phyloP scores from a whole-genome alignment of 805 yeast genomes.

The Limtongia smithiae region DNA sequence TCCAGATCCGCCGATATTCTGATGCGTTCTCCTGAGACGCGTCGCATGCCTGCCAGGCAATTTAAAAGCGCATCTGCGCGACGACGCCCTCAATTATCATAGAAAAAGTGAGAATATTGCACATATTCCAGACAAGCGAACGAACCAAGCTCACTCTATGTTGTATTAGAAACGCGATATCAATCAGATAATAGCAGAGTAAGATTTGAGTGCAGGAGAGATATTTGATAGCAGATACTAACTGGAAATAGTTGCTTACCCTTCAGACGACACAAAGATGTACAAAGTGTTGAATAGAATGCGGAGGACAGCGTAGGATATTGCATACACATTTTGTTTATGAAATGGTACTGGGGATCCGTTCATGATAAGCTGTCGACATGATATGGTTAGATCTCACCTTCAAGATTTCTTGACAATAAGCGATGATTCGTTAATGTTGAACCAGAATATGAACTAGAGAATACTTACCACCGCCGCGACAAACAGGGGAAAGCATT shows the following conservation, averaged over 20 bases:
- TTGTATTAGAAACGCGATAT: neutral
- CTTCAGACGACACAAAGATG: slow-evolving; percentile 16
- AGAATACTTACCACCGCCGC: slow-evolving; percentile 17
- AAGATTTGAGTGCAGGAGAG: neutral
- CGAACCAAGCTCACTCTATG: slow-evolving; percentile 13
- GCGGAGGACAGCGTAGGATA: slow-evolving; percentile 13
- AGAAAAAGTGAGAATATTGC: slow-evolving; percentile 16
- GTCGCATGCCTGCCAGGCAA: too few species aligned
- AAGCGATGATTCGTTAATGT: neutral
- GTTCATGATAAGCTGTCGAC: slow-evolving; percentile 15
- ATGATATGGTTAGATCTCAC: neutral
- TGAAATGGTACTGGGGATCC: slow-evolving; percentile 5
- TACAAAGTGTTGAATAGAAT: slow-evolving; percentile 12
- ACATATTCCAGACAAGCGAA: slow-evolving; percentile 21
- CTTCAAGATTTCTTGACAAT: neutral
- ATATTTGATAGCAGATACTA: too few species aligned
- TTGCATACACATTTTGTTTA: slow-evolving; percentile 16
- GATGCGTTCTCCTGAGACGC: too few species aligned
- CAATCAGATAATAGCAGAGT: neutral
- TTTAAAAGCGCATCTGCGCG: too few species aligned
- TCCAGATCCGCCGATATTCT: too few species aligned
- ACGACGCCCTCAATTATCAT: slow-evolving; percentile 20
- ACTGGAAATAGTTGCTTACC: neutral
- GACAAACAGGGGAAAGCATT: slow-evolving; percentile 20
- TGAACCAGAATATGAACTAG: neutral